These are phyloP conservation scores for Sordariomycetes sp. DNA, from an alignment of 2,329 filamentous ascomycete species.

Conservation along the genomic window DNA sequence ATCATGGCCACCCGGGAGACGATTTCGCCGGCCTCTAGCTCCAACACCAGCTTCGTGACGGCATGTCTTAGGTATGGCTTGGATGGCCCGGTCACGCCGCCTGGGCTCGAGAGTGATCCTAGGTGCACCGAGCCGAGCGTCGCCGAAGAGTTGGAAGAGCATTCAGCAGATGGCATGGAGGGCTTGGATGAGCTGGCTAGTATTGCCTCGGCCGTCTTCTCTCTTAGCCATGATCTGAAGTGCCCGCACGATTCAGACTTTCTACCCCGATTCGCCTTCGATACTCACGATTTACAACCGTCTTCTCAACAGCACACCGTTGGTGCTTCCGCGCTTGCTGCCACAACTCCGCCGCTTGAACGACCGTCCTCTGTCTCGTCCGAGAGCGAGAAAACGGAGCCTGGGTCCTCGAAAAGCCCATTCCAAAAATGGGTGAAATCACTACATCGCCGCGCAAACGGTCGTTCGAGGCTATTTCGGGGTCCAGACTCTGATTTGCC, in stretches of 20 bases:
- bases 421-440: slow-evolving; percentile 68
- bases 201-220: not conserved
- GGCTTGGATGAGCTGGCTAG: not conserved
- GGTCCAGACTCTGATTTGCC: slow-evolving; percentile 5
- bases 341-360: slow-evolving; percentile 1
- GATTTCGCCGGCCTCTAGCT: not conserved
- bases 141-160: not conserved
- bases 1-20: not conserved
- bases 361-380: not conserved
- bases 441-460: slow-evolving; percentile 23
- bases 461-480: slow-evolving; percentile 12
- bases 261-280: slow-evolving; percentile 15
- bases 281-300: slow-evolving; percentile 7
- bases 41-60: slow-evolving; percentile 3
- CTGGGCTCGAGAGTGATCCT: not conserved
- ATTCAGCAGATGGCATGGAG: not conserved
- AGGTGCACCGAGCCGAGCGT: not conserved
- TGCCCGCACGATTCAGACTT: slow-evolving; percentile 5
- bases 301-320: slow-evolving; percentile 6
- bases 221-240: not conserved
- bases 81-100: not conserved
- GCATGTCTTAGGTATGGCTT: not conserved
- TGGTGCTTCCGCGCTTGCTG: slow-evolving; percentile 6
- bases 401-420: slow-evolving; percentile 21
- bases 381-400: not conserved